Conservation (phyloP, 164 flowering plant species). For the Chimonanthus salicifolius region DNA sequence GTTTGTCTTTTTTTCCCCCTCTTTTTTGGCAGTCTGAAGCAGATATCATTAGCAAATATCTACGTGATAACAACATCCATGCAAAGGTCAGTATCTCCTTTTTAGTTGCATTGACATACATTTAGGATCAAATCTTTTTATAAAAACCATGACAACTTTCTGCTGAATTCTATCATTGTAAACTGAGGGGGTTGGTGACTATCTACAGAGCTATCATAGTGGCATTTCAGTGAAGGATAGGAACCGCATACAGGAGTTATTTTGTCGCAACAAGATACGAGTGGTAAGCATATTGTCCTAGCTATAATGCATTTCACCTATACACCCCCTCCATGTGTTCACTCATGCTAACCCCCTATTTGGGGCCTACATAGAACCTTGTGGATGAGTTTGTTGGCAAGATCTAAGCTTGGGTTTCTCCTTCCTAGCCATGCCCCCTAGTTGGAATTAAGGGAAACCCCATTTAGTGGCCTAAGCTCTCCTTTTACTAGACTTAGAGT, state of each 20-base stretch:
- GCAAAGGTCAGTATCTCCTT: constrained; percentile 60
- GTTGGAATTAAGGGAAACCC: too few relatives aligned
- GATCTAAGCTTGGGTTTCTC: too few relatives aligned
- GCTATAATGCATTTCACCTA: not conserved
- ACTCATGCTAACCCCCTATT: too few relatives aligned
- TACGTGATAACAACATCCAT: constrained; percentile 66
- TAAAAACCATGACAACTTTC: not conserved
- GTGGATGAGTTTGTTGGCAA: too few relatives aligned
- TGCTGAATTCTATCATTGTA: constrained; percentile 8
- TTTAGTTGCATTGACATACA: not conserved
- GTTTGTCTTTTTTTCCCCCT: constrained; percentile 7
- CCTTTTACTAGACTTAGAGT: too few relatives aligned
- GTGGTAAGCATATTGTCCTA: constrained; percentile 47
- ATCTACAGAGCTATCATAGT: constrained; percentile 85
- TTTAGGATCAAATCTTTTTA: not conserved
- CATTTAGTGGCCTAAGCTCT: too few relatives aligned
- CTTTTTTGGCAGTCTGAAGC: constrained; percentile 69
- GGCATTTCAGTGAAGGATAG: constrained; percentile 78
- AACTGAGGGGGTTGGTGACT: constrained; percentile 8
- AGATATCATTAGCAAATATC: constrained; percentile 67
- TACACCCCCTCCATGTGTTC: too few relatives aligned
- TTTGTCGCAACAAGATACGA: constrained; percentile 84
- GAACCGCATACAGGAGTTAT: constrained; percentile 67
- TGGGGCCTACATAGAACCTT: too few relatives aligned
- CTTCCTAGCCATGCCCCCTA: too few relatives aligned